Evolutionary conservation across 2,329 filamentous ascomycete species (phyloP), one percentile per base, ranked within the genome.

Genomic region (Ophiobolus disseminans): DNA sequence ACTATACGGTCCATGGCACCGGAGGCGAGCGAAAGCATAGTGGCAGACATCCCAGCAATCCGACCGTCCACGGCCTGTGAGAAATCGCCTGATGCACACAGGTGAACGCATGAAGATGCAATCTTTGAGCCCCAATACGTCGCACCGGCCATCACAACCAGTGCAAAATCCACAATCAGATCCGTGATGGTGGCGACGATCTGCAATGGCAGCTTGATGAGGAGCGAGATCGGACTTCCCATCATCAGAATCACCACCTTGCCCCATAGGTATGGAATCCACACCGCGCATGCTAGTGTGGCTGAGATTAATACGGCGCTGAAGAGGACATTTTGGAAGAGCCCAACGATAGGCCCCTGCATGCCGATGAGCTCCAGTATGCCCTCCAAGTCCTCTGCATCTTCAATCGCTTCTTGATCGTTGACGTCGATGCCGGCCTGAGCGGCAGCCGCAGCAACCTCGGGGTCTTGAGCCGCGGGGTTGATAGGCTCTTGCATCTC

Each of bases 301-400:
- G 93, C 84, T 1, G 90, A 70, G 7, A 99, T 91, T 21, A 99
- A 81, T 36, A 97, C 87, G 6, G 89, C 88, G 69, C 93, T 96
- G 73, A 99, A 99, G 13, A 97, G 86, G 45, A 90, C 91, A 60
- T 99, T 99, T 66, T 99, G 94, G 59, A 97, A 86, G 5, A 99
- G 82, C 2, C 91, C 91, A 11, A 88, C 87, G 3, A 99, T 80
- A 0, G 94, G 94, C 0, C 94, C 94, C 65, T 95, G 90, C 89
- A 99, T 95, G 28, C 94, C 94, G 50, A 99, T 88, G 13, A 99
- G 83, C 71, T 99, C 94, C 78, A 99, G 86, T 42, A 99, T 90
- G 0, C 94, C 94, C 69, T 99, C 94, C 13, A 99, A 85, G 66
- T 99, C 94, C 73, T 99, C 94, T 8, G 89, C 89, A 59, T 97